Conservation (phyloP, 1,139 yeast species). For the Chernovozyma aurita region DNA sequence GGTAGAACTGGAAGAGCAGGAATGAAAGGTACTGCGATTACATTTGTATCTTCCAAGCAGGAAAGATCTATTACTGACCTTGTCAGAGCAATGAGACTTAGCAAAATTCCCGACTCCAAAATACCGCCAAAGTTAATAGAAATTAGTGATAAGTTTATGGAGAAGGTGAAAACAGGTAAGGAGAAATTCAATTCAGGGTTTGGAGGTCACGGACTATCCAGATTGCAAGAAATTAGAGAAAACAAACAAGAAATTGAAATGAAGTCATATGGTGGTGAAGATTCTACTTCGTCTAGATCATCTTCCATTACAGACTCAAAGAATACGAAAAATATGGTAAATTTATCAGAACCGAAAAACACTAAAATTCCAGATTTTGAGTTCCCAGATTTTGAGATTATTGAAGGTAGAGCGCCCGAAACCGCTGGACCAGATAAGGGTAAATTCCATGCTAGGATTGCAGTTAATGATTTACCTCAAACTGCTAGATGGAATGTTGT, state of each 20-base stretch:
- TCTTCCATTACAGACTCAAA: background rate
- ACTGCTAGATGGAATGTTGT: slow-evolving; percentile 81
- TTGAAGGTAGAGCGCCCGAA: slow-evolving; percentile 55
- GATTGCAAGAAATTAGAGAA: slow-evolving; percentile 67
- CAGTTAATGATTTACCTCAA: slow-evolving; percentile 84
- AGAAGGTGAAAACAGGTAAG: slow-evolving; percentile 65
- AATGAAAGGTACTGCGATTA: slow-evolving; percentile 67
- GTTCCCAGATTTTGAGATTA: slow-evolving; percentile 45
- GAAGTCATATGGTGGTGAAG: slow-evolving; percentile 26
- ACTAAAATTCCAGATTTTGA: slow-evolving; percentile 4
- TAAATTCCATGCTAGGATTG: slow-evolving; percentile 65
- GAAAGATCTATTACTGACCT: slow-evolving; percentile 69
- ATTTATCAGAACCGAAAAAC: background rate
- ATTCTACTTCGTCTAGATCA: slow-evolving; percentile 3
- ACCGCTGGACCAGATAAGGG: slow-evolving; percentile 62
- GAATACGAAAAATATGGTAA: background rate
- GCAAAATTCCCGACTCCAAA: slow-evolving; percentile 37
- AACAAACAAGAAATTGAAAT: slow-evolving; percentile 50
- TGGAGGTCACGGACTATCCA: slow-evolving; percentile 90
- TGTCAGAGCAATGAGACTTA: slow-evolving; percentile 59
- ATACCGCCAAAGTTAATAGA: slow-evolving; percentile 48
- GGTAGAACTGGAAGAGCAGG: slow-evolving; percentile 98
- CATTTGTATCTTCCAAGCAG: slow-evolving; percentile 64
- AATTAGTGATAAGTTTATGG: slow-evolving; percentile 55
- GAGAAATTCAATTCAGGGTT: slow-evolving; percentile 72